Evolutionary conservation across 106 monocot genomes (phyloP).

Genomic region (Platanthera zijinensis): DNA sequence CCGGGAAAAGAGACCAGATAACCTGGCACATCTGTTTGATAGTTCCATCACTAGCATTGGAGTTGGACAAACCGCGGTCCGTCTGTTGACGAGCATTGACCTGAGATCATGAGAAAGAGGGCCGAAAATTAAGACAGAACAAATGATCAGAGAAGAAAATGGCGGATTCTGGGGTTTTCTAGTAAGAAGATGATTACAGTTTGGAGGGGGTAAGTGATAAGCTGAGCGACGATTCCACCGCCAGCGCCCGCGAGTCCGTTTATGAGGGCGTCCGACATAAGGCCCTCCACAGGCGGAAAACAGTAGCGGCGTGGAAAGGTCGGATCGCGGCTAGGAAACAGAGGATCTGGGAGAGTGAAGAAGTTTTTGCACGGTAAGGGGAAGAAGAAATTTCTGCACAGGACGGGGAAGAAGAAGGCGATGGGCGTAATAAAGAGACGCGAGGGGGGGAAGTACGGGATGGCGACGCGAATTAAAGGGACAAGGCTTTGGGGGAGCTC

Average conservation of each 20-base stretch:
- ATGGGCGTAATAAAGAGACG: not conserved
- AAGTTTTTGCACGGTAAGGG: not conserved
- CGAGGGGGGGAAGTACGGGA: not conserved
- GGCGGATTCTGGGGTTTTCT: not conserved
- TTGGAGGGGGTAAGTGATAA: constrained; percentile 89
- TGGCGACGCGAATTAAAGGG: too few species aligned
- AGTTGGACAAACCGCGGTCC: constrained; percentile 55
- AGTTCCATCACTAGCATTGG: constrained; percentile 36
- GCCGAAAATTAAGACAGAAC: not conserved
- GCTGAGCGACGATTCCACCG: constrained; percentile 89
- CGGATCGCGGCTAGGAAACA: constrained; percentile 4
- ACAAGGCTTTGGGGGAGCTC: too few species aligned
- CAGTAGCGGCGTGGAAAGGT: not conserved
- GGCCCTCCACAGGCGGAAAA: not conserved
- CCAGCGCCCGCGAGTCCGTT: constrained; percentile 89
- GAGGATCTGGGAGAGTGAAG: not conserved
- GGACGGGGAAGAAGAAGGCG: not conserved
- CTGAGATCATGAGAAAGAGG: constrained; percentile 20
- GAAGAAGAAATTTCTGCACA: not conserved
- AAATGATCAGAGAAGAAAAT: not conserved
- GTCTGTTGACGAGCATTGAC: constrained; percentile 93
- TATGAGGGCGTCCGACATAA: constrained; percentile 83
- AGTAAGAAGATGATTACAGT: constrained; percentile 40
- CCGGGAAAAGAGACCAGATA: not conserved
- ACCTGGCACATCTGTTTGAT: constrained; percentile 60